Evolutionary conservation across 441 rosid genomes (phyloP).

Genomic region (Melastoma candidum): DNA sequence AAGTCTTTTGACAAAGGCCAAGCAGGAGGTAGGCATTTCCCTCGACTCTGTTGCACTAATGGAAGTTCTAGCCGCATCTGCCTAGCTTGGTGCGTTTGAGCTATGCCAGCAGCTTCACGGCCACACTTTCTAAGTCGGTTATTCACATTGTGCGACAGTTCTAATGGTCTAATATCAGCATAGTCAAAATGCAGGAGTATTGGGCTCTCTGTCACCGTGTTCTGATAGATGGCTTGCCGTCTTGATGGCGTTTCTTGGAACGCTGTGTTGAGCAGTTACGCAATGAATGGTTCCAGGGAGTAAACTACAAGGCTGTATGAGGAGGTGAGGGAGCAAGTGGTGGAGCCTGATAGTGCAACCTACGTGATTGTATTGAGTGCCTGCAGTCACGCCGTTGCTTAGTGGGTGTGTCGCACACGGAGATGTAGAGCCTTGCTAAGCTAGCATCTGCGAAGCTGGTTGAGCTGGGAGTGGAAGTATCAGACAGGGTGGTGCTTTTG

Average conservation of each 20-base stretch:
- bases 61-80: conserved; percentile 23
- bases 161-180: conserved; percentile 37
- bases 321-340: conserved; percentile 26
- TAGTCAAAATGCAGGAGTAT: conserved; percentile 36
- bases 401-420: conserved; percentile 29
- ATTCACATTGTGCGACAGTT: conserved; percentile 16
- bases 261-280: conserved; percentile 29
- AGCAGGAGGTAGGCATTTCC: conserved; percentile 14
- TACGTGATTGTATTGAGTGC: conserved; percentile 29
- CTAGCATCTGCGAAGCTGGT: conserved; percentile 22
- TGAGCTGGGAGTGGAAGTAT: conserved; percentile 17
- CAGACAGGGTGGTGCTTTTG: conserved; percentile 24
- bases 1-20: conserved; percentile 19
- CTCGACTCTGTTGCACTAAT: conserved; percentile 26
- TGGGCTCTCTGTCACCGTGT: conserved; percentile 19
- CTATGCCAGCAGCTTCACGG: conserved; percentile 34
- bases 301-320: conserved; percentile 23
- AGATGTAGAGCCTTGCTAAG: conserved; percentile 27
- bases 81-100: conserved; percentile 23
- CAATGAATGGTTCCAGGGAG: conserved; percentile 29
- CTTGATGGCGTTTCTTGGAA: conserved; percentile 34
- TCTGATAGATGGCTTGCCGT: conserved; percentile 28
- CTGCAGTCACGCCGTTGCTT: conserved; percentile 35
- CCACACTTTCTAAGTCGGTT: conserved; percentile 21
- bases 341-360: conserved; percentile 27